Percentiles rank a stretch among this genome's conserved stretches.
These are phyloP conservation scores for Striga asiatica DNA, from an alignment of 257 asterid species.

Conservation along the genomic window DNA sequence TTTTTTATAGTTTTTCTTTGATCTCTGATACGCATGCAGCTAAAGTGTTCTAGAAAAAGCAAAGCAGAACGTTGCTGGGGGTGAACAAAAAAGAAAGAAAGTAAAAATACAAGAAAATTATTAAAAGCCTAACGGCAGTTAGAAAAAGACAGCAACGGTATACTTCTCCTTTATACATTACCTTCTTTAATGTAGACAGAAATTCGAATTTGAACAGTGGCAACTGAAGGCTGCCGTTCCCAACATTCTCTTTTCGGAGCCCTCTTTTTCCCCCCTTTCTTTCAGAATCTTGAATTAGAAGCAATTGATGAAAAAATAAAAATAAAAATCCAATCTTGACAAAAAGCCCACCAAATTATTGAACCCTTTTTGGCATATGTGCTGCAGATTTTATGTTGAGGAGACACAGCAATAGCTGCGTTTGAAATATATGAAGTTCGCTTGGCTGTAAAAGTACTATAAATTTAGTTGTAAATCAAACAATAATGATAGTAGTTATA, in stretches of 20 bases:
- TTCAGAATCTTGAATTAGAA: constrained; percentile 22
- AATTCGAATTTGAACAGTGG: constrained; percentile 56
- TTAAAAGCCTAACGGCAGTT: constrained; percentile 30
- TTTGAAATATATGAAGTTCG: constrained; percentile 12
- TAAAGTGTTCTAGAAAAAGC: constrained; percentile 16
- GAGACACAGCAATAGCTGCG: neutral
- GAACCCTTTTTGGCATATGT: constrained; percentile 9
- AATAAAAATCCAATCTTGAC: neutral
- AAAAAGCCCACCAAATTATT: neutral
- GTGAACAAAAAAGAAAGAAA: neutral
- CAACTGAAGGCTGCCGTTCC: constrained; percentile 32
- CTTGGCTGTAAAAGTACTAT: constrained; percentile 13
- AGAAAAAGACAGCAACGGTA: constrained; percentile 40
- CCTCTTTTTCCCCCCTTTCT: constrained; percentile 11
- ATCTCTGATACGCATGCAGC: constrained; percentile 24
- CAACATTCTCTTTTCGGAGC: constrained; percentile 26
- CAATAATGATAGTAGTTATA: constrained; percentile 11
- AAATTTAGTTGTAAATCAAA: constrained; percentile 15
- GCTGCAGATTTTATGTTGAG: neutral
- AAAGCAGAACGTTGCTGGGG: neutral
- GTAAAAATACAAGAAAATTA: constrained; percentile 15
- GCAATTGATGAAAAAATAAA: constrained; percentile 15
- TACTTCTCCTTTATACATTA: constrained; percentile 10
- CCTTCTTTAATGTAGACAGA: constrained; percentile 34
- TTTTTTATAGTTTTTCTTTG: too few species aligned